These are phyloP conservation scores for Aspergillus caelatus DNA, from an alignment of 2,329 filamentous ascomycete species.

Conservation along the genomic window DNA sequence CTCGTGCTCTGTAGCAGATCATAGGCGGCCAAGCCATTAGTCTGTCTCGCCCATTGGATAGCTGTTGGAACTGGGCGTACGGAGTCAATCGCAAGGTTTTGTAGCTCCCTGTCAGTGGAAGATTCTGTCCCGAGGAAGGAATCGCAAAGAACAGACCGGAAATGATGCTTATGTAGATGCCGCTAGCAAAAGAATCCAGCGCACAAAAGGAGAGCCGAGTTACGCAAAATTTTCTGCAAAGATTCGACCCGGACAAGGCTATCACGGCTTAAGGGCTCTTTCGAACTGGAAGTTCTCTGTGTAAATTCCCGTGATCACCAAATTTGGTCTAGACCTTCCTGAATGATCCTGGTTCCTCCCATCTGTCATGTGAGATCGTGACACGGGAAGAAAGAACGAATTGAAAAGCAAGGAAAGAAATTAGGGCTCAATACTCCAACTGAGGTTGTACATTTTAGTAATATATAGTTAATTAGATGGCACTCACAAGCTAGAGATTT, in stretches of 20 bases:
- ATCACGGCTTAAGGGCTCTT: background rate
- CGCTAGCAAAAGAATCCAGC: background rate
- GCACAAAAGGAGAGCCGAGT: background rate
- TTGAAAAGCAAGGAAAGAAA: background rate
- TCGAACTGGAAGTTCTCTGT: background rate
- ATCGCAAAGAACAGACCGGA: background rate
- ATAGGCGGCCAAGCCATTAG: constrained; percentile 12
- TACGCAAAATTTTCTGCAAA: background rate
- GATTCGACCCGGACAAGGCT: background rate
- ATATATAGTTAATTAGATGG: background rate
- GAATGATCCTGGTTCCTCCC: too few relatives aligned
- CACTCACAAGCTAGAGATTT: background rate
- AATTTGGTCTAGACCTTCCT: background rate
- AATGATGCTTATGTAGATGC: background rate
- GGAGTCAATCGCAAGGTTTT: background rate
- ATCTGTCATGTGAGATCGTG: background rate
- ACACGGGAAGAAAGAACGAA: background rate
- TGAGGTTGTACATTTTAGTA: too few relatives aligned
- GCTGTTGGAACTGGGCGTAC: background rate
- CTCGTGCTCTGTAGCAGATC: constrained; percentile 7
- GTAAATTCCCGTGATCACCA: background rate
- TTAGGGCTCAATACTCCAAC: too few relatives aligned
- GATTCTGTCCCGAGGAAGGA: background rate
- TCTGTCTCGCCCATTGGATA: constrained; percentile 4
- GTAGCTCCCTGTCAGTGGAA: background rate